Evolutionary conservation across 108 stramenopile species (phyloP).

Genomic region (Bacterosira constricta): DNA sequence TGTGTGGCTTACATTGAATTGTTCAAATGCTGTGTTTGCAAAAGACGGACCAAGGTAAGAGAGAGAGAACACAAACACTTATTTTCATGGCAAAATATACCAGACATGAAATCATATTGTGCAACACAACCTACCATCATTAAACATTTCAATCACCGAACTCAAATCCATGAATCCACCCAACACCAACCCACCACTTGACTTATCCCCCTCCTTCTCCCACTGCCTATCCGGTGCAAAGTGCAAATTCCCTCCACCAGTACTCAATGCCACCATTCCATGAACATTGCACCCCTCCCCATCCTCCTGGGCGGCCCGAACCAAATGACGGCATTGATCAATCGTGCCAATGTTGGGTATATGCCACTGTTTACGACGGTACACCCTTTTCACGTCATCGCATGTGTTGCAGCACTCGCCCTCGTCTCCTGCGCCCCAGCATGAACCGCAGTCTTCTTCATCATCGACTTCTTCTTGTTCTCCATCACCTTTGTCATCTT

Average conservation of each 20-base stretch:
- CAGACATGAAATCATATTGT: too few relatives aligned
- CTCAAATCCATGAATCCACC: slow-evolving; percentile 38
- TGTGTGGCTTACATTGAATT: slow-evolving; percentile 92
- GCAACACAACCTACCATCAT: slow-evolving; percentile 26
- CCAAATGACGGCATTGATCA: slow-evolving; percentile 58
- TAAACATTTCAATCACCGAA: slow-evolving; percentile 41
- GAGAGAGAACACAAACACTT: not conserved
- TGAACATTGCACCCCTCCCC: slow-evolving; percentile 94
- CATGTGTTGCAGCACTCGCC: slow-evolving; percentile 97
- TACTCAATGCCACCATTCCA: slow-evolving; percentile 83
- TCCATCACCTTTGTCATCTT: slow-evolving; percentile 8
- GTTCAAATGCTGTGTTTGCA: slow-evolving; percentile 63
- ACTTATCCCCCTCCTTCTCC: slow-evolving; percentile 51
- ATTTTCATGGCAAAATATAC: too few relatives aligned
- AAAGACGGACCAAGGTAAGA: not conserved
- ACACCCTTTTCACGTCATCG: slow-evolving; percentile 93
- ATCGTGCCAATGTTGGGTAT: slow-evolving; percentile 60
- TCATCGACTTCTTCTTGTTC: slow-evolving; percentile 36
- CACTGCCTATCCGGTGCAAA: slow-evolving; percentile 86
- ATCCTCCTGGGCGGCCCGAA: slow-evolving; percentile 41
- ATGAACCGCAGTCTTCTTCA: slow-evolving; percentile 86
- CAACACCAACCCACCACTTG: not conserved
- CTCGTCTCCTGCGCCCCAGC: slow-evolving; percentile 94
- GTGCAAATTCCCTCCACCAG: slow-evolving; percentile 94
- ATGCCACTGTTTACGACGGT: slow-evolving; percentile 88